A percentile compares a stretch with the other conserved stretches of the same genome.
Evolutionary conservation across 1,284 basidiomycete species (phyloP).

Genomic region (Rhodofomes roseus): DNA sequence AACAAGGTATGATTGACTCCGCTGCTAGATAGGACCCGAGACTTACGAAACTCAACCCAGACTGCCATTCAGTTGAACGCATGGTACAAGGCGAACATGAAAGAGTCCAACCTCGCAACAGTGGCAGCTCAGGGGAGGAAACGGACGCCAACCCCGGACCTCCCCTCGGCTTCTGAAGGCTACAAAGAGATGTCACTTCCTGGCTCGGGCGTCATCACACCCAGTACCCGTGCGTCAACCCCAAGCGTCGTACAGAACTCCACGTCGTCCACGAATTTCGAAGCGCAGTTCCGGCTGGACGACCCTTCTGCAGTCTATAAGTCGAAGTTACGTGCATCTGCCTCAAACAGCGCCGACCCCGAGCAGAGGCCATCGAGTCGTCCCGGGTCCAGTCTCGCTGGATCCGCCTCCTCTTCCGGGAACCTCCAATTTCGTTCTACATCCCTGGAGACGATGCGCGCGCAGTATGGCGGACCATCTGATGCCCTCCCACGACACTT

Average conservation of each 20-base stretch:
- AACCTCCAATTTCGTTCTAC: constrained; percentile 9
- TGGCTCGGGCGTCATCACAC: constrained; percentile 16
- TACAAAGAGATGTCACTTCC: constrained; percentile 13
- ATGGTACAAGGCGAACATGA: constrained; percentile 53
- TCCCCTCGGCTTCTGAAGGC: not conserved
- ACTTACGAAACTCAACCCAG: constrained; percentile 32
- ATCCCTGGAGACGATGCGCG: constrained; percentile 11
- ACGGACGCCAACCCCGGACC: constrained; percentile 30
- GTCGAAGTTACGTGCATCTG: not conserved
- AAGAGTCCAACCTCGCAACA: constrained; percentile 41
- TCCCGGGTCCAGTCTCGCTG: not conserved
- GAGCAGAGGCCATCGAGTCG: not conserved
- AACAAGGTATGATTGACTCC: constrained; percentile 50
- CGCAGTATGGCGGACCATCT: constrained; percentile 5
- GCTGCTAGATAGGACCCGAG: not conserved
- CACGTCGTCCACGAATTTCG: constrained; percentile 1
- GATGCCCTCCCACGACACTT: not conserved
- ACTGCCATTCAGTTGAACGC: constrained; percentile 75
- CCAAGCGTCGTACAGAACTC: constrained; percentile 7
- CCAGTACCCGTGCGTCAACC: constrained; percentile 9
- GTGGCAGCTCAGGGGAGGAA: constrained; percentile 33
- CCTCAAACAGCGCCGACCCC: not conserved
- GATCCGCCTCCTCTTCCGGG: not conserved
- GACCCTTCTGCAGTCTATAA: not conserved
- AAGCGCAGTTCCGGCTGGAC: constrained; percentile 7